Evolutionary conservation across 106 monocot genomes (phyloP), one percentile per base, ranked within the genome.

Genomic region (Platanthera guangdongensis): DNA sequence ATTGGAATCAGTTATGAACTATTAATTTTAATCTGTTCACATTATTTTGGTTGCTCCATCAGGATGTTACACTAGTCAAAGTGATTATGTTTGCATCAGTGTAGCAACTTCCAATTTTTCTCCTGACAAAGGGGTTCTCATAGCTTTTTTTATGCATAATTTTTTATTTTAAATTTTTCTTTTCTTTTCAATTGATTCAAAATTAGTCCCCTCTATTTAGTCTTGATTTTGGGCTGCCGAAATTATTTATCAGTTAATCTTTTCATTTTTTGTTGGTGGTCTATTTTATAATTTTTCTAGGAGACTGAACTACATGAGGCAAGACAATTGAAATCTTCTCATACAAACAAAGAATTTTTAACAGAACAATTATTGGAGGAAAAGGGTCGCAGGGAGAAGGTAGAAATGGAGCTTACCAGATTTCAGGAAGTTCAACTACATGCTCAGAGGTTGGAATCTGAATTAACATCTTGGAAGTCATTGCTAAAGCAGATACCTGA

Each of bases 241-340:
- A 65, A 12, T 7, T 65, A 39, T 65, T 32, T 9, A 30, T n/a
- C 32, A 11, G 22, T 30, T 65, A 65, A 25, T 11, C 32, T 65
- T 65, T 65, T 65, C 65, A 65, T 32, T 11, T 65, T 9, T 4
- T 16, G 1, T 53, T 68, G 15, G 8, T 78, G 19, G 16, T 74
- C 2, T 22, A 52, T 18, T 62, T 75, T 6, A 62, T 63, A 47
- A 19, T 78, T n/a, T 12, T 77, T 82, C 15, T 79, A 97, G 99
- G 99, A 92, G 82, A 82, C 83, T 71, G 99, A 99, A 82, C 81
- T 99, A 74, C 84, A 77, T 79, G 99, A 99, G 83, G 99, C 99
- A 73, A 88, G 86, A 77, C 89, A 80, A 65, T 59, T 94, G 74
- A 99, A 89, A 84, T 81, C 89, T 81, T 94, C 78, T 82, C 89